phyloP scores from a whole-genome alignment of 2,329 filamentous ascomycete genomes.

The Aspergillus flavus region DNA sequence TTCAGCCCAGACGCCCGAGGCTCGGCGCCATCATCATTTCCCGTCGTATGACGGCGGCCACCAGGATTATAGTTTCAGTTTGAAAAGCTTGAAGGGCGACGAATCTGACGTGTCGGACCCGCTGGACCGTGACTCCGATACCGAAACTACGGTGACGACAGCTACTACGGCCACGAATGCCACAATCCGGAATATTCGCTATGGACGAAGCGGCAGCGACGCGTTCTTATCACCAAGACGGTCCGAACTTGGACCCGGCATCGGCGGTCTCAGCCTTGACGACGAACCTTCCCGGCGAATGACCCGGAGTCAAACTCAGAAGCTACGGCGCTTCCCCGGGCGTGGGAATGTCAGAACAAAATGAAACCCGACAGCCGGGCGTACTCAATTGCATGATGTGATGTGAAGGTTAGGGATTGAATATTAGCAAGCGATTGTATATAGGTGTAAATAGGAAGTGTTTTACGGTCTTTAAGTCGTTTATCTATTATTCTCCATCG shows the following conservation, averaged over 20 bases:
- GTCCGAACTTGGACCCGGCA: conserved; percentile 35
- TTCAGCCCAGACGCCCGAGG: conserved; percentile 27
- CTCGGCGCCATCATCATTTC: conserved; percentile 26
- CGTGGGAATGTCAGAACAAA: conserved; percentile 9
- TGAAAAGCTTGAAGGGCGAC: conserved; percentile 33
- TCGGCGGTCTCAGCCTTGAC: conserved; percentile 38
- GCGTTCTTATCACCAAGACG: conserved; percentile 33
- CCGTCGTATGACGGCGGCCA: conserved; percentile 22
- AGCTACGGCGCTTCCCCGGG: conserved; percentile 19
- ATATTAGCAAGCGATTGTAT: not conserved
- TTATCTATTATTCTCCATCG: not conserved
- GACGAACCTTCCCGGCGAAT: conserved; percentile 36
- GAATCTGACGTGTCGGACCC: conserved; percentile 35
- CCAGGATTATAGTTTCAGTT: conserved; percentile 35
- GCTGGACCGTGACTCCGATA: conserved; percentile 39
- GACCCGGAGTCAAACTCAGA: conserved; percentile 39
- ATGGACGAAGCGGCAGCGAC: conserved; percentile 28
- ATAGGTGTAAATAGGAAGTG: not conserved
- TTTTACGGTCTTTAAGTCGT: not conserved
- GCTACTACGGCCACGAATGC: conserved; percentile 36
- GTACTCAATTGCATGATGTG: not conserved
- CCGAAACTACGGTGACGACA: conserved; percentile 38
- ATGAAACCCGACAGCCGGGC: not conserved
- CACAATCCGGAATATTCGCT: conserved; percentile 40
- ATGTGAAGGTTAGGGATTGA: not conserved